A percentile compares a stretch with the other conserved stretches of the same genome.
Evolutionary conservation across 1,284 basidiomycete genomes (phyloP).

Genomic region (Pholiota adiposa): DNA sequence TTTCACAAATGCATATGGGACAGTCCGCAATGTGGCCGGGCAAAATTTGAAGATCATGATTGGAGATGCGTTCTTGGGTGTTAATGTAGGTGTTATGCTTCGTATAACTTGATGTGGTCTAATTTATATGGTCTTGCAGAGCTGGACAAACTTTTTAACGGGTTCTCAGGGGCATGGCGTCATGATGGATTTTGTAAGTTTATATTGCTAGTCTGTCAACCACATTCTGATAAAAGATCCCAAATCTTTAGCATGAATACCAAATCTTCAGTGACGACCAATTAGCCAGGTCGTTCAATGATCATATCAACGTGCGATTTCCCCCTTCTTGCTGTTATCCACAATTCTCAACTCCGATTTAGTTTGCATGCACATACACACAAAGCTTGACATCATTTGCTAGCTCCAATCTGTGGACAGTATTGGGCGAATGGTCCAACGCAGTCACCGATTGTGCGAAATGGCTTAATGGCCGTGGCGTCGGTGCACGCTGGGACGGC

Average conservation of each 20-base stretch:
- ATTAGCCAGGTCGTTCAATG: conserved; percentile 54
- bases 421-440: conserved; percentile 80
- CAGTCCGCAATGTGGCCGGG: conserved; percentile 52
- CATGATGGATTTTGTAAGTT: conserved; percentile 63
- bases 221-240: background rate
- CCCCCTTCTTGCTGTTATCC: conserved; percentile 1
- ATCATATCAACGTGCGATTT: conserved; percentile 55
- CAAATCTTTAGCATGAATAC: conserved; percentile 65
- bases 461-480: conserved; percentile 73
- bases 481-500: conserved; percentile 77
- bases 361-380: conserved; percentile 51
- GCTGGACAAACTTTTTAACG: conserved; percentile 67
- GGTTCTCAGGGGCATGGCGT: conserved; percentile 54
- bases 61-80: conserved; percentile 73
- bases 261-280: conserved; percentile 75
- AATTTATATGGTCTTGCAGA: conserved; percentile 34
- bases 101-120: background rate
- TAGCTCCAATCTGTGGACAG: conserved; percentile 58
- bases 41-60: conserved; percentile 64
- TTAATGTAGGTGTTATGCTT: conserved; percentile 32
- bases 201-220: background rate
- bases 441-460: conserved; percentile 82
- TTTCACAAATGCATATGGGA: conserved; percentile 60
- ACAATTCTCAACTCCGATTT: background rate
- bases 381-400: conserved; percentile 44